A percentile compares a stretch with the other conserved stretches of the same genome.
Evolutionary conservation across 345 rosid genomes (phyloP).

Genomic region (Corchorus olitorius): DNA sequence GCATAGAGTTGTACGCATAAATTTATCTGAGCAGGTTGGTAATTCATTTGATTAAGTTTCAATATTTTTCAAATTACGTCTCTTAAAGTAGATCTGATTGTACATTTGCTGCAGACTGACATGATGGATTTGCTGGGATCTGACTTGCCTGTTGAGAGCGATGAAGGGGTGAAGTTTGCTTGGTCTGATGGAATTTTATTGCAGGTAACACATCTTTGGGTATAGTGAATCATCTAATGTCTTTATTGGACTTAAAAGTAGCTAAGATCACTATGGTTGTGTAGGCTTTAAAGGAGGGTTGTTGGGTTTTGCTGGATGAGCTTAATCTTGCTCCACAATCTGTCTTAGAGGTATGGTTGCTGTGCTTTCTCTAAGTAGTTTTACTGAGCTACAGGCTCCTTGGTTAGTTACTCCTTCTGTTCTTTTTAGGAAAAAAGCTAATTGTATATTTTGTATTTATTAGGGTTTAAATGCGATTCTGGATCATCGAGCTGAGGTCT

Average conservation of each 20-base stretch:
- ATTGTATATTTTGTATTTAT: constrained; percentile 7
- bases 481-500: constrained; percentile 96
- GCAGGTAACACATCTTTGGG: constrained; percentile 54
- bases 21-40: constrained; percentile 93
- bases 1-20: constrained; percentile 92
- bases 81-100: constrained; percentile 20
- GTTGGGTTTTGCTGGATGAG: constrained; percentile 97
- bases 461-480: constrained; percentile 95
- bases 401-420: not conserved
- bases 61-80: constrained; percentile 4
- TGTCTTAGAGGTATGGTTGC: constrained; percentile 70
- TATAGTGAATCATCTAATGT: constrained; percentile 1
- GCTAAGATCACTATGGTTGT: constrained; percentile 16
- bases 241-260: constrained; percentile 1
- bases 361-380: not conserved
- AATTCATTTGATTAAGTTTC: constrained; percentile 14
- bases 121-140: constrained; percentile 98
- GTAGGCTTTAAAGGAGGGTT: constrained; percentile 95
- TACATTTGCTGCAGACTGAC: constrained; percentile 73
- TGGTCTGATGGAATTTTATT: constrained; percentile 97
- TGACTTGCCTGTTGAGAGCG: constrained; percentile 87
- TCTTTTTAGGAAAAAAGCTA: not conserved
- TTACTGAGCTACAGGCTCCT: not conserved
- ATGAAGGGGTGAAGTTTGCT: constrained; percentile 86
- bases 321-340: constrained; percentile 99